Evolutionary conservation across 1,139 yeast genomes (phyloP).

Genomic region (Diutina siamensis): DNA sequence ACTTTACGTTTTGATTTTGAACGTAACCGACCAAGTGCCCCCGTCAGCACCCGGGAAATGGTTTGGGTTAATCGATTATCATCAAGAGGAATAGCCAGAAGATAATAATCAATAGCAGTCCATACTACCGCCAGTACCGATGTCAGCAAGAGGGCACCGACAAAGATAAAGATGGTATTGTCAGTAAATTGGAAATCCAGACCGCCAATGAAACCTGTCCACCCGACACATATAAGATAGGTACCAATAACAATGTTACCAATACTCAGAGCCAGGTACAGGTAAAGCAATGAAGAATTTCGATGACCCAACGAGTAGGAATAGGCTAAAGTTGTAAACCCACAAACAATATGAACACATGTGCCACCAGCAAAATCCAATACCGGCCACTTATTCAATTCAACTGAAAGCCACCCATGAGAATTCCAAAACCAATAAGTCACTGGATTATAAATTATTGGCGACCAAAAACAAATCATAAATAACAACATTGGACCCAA

Average conservation of each 20-base stretch:
- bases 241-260: conserved; percentile 45
- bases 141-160: conserved; percentile 26
- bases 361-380: conserved; percentile 59
- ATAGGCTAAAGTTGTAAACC: conserved; percentile 49
- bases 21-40: not conserved
- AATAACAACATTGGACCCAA: conserved; percentile 42
- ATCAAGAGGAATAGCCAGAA: conserved; percentile 28
- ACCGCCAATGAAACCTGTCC: conserved; percentile 36
- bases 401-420: conserved; percentile 44
- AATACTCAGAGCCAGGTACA: conserved; percentile 28
- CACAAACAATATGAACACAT: conserved; percentile 51
- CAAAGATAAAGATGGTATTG: conserved; percentile 15
- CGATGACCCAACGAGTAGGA: conserved; percentile 48
- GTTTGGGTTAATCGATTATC: conserved; percentile 9
- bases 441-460: conserved; percentile 49
- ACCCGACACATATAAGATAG: conserved; percentile 25
- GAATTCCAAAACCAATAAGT: conserved; percentile 59
- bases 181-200: not conserved
- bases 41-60: not conserved
- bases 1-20: conserved; percentile 13
- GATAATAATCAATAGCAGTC: conserved; percentile 29
- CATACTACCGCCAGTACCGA: conserved; percentile 27
- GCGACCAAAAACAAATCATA: conserved; percentile 37
- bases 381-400: conserved; percentile 28
- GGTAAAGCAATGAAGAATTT: conserved; percentile 25